These are phyloP conservation scores for Cladosporium velox DNA, from an alignment of 2,329 filamentous ascomycete genomes.

Conservation along the genomic window DNA sequence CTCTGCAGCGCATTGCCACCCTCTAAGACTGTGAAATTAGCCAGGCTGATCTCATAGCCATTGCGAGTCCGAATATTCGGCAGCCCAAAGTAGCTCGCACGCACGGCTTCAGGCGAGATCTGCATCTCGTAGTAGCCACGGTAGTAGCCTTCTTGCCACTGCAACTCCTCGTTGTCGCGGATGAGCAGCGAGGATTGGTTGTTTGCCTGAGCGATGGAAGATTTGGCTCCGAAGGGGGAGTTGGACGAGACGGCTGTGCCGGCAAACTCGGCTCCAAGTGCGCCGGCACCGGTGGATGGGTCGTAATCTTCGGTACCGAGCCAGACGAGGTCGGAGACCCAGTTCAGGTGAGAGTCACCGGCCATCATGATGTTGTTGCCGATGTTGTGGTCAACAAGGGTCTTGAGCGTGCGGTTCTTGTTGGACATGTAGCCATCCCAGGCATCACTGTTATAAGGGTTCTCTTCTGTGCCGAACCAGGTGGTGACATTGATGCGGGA, in stretches of 20 bases:
- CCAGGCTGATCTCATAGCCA: conserved; percentile 63
- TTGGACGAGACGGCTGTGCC: conserved; percentile 65
- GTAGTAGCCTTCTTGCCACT: conserved; percentile 71
- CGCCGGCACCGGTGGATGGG: conserved; percentile 40
- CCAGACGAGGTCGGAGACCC: conserved; percentile 49
- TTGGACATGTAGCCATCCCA: conserved; percentile 69
- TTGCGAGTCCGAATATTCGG: conserved; percentile 62
- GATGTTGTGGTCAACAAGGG: conserved; percentile 63
- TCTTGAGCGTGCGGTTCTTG: conserved; percentile 67
- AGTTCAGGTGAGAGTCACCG: conserved; percentile 66
- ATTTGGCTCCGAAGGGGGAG: conserved; percentile 56
- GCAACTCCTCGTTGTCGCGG: conserved; percentile 60
- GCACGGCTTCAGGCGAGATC: conserved; percentile 55
- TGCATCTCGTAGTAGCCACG: conserved; percentile 69
- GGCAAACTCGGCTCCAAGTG: conserved; percentile 53
- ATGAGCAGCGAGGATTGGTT: conserved; percentile 44
- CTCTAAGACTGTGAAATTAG: conserved; percentile 65
- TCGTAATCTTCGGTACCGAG: conserved; percentile 43
- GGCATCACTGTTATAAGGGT: conserved; percentile 51
- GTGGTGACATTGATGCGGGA: conserved; percentile 52
- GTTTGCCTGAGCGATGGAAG: conserved; percentile 54
- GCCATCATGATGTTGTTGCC: conserved; percentile 70
- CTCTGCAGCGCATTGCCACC: conserved; percentile 60
- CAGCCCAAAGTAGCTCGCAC: conserved; percentile 64
- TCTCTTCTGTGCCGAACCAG: conserved; percentile 40